These are phyloP conservation scores for Aspergillus tamarii DNA, from an alignment of 2,329 filamentous ascomycete genomes.

Conservation along the genomic window DNA sequence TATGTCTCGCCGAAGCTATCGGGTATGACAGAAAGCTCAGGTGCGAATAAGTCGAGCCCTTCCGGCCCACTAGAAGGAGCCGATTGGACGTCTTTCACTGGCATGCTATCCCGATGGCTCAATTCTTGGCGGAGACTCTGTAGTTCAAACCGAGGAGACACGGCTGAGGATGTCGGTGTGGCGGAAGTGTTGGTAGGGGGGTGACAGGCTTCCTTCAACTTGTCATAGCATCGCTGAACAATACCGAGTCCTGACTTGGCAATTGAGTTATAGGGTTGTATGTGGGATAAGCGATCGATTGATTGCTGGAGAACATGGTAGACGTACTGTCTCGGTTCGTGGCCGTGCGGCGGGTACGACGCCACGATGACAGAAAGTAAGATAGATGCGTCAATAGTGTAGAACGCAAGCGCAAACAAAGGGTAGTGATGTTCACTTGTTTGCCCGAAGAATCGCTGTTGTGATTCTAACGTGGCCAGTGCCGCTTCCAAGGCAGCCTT, in stretches of 20 bases:
- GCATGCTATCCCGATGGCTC: background rate
- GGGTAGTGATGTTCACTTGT: background rate
- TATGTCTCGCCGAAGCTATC: background rate
- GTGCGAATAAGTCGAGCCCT: background rate
- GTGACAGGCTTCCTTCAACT: background rate
- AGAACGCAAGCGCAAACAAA: background rate
- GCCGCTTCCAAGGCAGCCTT: background rate
- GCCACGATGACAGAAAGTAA: background rate
- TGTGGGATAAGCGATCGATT: background rate
- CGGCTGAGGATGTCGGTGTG: background rate
- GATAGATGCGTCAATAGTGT: background rate
- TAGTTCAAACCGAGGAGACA: background rate
- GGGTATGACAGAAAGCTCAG: background rate
- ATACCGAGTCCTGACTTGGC: background rate
- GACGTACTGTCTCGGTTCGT: background rate
- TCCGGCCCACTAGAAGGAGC: background rate
- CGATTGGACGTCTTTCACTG: background rate
- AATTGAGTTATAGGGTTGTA: background rate
- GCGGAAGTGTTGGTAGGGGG: background rate
- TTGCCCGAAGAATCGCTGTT: background rate
- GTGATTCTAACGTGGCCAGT: background rate
- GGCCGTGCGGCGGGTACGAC: background rate
- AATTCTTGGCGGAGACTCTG: background rate
- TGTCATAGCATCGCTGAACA: background rate
- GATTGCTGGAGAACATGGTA: background rate